These are phyloP conservation scores for Vanderwaltozyma verrucispora DNA, from an alignment of 805 yeast genomes.

Conservation along the genomic window DNA sequence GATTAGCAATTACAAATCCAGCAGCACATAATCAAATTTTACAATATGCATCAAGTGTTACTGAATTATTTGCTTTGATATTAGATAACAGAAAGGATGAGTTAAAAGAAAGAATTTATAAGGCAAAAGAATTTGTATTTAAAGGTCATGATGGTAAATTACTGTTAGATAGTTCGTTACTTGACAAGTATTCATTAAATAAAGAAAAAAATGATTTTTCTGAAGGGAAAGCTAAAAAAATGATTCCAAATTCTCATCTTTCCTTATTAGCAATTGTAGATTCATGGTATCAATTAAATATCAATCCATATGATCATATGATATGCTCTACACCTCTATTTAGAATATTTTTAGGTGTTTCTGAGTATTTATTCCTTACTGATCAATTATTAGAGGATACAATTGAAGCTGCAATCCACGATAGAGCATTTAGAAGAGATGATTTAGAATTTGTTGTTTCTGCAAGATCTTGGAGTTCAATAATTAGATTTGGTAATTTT, in stretches of 20 bases:
- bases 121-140: conserved; percentile 71
- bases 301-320: conserved; percentile 92
- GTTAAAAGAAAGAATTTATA: conserved; percentile 44
- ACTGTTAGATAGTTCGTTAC: conserved; percentile 62
- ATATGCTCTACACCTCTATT: conserved; percentile 93
- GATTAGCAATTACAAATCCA: conserved; percentile 91
- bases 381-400: conserved; percentile 77
- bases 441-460: conserved; percentile 90
- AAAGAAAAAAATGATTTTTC: conserved; percentile 35
- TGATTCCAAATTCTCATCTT: conserved; percentile 72
- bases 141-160: conserved; percentile 50
- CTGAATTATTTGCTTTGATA: conserved; percentile 77
- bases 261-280: conserved; percentile 87
- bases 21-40: conserved; percentile 85
- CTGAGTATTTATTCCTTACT: conserved; percentile 81
- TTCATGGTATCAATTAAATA: conserved; percentile 77
- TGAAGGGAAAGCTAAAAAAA: conserved; percentile 3
- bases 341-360: conserved; percentile 86
- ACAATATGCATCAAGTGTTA: conserved; percentile 78
- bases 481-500: conserved; percentile 67
- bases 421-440: conserved; percentile 67
- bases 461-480: conserved; percentile 76
- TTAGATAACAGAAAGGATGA: conserved; percentile 54
- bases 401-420: conserved; percentile 56
- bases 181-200: conserved; percentile 71